Base-by-base conservation (phyloP, 768 basidiomycete species). In the Kwoniella bestiolae region DNA sequence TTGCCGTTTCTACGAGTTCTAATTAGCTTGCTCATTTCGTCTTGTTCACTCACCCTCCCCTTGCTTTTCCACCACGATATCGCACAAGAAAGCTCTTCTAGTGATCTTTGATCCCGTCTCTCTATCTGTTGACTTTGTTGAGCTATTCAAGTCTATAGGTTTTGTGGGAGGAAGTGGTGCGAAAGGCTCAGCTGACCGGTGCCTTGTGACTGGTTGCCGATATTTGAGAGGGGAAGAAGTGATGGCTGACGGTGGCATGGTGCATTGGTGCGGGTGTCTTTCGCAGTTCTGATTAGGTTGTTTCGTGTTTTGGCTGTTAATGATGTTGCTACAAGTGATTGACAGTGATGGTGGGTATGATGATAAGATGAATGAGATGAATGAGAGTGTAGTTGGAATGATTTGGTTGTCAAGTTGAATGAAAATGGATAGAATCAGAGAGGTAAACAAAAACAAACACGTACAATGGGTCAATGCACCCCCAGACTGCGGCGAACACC, bases 41-140 rank as follows among this genome's bases (percentile, higher is more conserved):
- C 18, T 14, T 29, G 23, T 21, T 6, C n/a, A 52, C 73, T 47
- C 50, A 78, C 79, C 79, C 56, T 74, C 72, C 68, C 89, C 89
- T 41, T 89, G 87, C 56, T 87, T 88, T 82, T 96, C 92, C 31
- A 95, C 89, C 14, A 95, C 91, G 21, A 95, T 90, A 47, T 91
- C 91, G 76, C 90, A 91, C 77, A 90, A 90, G 80, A 94, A 95
- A 26, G 89, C 90, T 77, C 93, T 89, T 79, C 86, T 89, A 5
- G 90, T 94, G 68, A 87, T 72, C 56, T 82, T 79, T 32, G 82
- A 52, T 14, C 70, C 73, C 7, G 74, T 75, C n/a, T 69, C 67
- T 38, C 34, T 59, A 46, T 80, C 77, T 2, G 70, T 74, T 3
- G 77, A 73, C 45, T 65, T 64, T 2, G 75, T 78, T 6, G 72